Evolutionary conservation across 148 eudicot species (phyloP).

Genomic region (Fagopyrum homotropicum): DNA sequence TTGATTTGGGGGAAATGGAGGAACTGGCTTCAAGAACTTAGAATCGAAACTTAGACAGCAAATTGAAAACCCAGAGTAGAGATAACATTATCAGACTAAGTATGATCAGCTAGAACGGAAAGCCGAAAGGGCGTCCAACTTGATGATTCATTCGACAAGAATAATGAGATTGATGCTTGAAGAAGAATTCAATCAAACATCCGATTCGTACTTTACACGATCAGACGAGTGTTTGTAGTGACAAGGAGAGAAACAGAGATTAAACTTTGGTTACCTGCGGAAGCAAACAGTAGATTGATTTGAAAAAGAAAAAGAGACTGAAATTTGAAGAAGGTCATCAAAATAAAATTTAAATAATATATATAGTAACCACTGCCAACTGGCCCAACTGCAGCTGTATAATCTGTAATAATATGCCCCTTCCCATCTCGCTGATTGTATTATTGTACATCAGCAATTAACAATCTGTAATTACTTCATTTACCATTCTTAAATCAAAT

Average conservation of each 20-base stretch:
- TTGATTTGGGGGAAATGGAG: not conserved
- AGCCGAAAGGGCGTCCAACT: not conserved
- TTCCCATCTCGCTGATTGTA: too few relatives aligned
- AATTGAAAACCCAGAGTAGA: not conserved
- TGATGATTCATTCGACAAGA: not conserved
- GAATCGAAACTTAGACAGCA: constrained; percentile 5
- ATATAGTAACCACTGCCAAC: not conserved
- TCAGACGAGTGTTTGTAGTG: not conserved
- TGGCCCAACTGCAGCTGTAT: not conserved
- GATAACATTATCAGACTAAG: not conserved
- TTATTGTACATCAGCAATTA: too few relatives aligned
- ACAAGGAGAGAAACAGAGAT: not conserved
- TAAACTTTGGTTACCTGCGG: not conserved
- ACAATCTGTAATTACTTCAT: too few relatives aligned
- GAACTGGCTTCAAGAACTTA: not conserved
- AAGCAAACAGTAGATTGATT: not conserved
- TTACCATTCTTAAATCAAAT: too few relatives aligned
- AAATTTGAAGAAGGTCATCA: not conserved
- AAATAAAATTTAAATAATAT: not conserved
- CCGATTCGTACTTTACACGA: not conserved
- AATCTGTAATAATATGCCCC: not conserved
- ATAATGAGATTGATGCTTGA: not conserved
- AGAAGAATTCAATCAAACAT: not conserved
- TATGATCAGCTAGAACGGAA: not conserved
- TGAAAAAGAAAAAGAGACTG: not conserved